These are phyloP conservation scores for Exophiala xenobiotica DNA, from an alignment of 2,329 filamentous ascomycete genomes.

Conservation along the genomic window DNA sequence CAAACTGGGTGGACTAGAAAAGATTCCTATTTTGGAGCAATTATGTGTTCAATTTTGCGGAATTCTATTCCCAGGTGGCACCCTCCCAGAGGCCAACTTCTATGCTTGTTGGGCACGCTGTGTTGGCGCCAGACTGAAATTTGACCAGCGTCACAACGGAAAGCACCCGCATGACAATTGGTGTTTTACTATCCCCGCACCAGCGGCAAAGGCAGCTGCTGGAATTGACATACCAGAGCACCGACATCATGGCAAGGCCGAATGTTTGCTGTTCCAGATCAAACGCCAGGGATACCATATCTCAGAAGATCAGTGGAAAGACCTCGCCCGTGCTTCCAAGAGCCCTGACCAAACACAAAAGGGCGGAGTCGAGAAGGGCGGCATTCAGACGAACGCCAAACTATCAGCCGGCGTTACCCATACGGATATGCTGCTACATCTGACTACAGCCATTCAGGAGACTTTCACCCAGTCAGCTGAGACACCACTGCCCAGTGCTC, in stretches of 20 bases:
- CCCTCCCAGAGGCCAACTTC: neutral
- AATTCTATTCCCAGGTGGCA: neutral
- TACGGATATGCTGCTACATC: neutral
- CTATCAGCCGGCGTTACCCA: neutral
- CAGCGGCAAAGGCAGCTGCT: neutral
- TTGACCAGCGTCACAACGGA: neutral
- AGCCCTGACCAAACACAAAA: too few species aligned
- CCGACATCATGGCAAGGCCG: too few species aligned
- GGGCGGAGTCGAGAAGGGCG: too few species aligned
- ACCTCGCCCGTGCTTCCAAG: neutral
- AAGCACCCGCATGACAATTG: neutral
- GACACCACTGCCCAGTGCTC: neutral
- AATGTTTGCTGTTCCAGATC: neutral
- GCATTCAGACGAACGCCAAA: too few species aligned
- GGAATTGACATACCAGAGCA: neutral
- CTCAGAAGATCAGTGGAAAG: neutral
- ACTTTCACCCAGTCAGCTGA: neutral
- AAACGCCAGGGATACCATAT: neutral
- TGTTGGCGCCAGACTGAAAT: neutral
- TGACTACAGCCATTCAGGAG: neutral
- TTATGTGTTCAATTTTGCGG: neutral
- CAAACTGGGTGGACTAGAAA: neutral
- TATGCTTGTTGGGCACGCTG: neutral
- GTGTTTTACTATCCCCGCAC: neutral
- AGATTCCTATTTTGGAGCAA: neutral